These are phyloP conservation scores for Fonsecaea erecta DNA, from an alignment of 2,329 filamentous ascomycete species.

Conservation along the genomic window DNA sequence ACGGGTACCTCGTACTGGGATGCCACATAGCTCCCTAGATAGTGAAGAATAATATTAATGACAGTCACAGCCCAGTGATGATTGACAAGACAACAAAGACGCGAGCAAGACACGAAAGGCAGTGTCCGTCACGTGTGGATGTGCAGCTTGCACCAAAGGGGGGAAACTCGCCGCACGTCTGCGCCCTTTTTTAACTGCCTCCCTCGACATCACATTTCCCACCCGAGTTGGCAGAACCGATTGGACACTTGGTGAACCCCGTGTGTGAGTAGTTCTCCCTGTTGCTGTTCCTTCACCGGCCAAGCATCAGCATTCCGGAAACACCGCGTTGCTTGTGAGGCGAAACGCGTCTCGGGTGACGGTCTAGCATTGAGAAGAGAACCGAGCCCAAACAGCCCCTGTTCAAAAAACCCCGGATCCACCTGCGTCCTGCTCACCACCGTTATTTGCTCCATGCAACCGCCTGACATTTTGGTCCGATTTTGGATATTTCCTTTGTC, in stretches of 20 bases:
- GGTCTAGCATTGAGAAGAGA: conserved; percentile 6
- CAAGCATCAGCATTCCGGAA: neutral
- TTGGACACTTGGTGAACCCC: conserved; percentile 16
- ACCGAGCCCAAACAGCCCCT: conserved; percentile 21
- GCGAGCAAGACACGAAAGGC: neutral
- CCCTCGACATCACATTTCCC: neutral
- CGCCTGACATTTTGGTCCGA: neutral
- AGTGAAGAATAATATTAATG: neutral
- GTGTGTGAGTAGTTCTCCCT: conserved; percentile 26
- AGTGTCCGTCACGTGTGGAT: neutral
- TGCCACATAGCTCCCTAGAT: neutral
- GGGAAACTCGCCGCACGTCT: neutral
- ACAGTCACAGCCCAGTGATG: neutral
- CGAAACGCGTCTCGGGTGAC: conserved; percentile 31
- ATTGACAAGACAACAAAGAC: neutral
- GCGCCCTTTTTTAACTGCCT: neutral
- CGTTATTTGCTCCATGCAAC: conserved; percentile 9
- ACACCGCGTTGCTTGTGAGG: conserved; percentile 15
- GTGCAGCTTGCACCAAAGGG: neutral
- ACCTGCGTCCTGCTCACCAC: conserved; percentile 20
- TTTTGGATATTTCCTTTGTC: conserved; percentile 5
- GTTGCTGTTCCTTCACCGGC: neutral
- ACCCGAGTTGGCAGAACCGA: conserved; percentile 15
- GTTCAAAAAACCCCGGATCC: conserved; percentile 30
- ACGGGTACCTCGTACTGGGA: neutral